Evolutionary conservation across 768 basidiomycete genomes (phyloP).

Genomic region (Phlebiopsis gigantea): DNA sequence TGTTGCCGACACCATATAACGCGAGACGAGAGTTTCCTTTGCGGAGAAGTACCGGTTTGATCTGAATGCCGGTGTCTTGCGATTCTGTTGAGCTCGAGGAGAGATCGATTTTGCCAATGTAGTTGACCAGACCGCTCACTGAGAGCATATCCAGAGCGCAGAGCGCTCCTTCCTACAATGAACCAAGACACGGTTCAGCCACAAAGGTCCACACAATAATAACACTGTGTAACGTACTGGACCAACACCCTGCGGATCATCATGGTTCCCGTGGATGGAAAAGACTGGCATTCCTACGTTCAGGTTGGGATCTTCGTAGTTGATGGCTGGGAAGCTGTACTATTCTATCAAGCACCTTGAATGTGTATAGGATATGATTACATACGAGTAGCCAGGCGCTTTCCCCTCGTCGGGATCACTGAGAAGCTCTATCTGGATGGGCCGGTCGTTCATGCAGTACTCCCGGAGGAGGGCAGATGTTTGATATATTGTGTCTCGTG

Average conservation of each 20-base stretch:
- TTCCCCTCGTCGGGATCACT: conserved; percentile 93
- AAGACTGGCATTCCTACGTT: conserved; percentile 97
- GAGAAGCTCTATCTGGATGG: conserved; percentile 85
- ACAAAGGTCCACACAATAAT: not conserved
- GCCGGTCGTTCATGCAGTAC: conserved; percentile 83
- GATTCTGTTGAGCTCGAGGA: conserved; percentile 56
- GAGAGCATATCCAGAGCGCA: conserved; percentile 95
- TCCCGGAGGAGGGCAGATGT: conserved; percentile 87
- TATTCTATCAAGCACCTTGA: too few species aligned
- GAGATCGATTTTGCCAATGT: conserved; percentile 96
- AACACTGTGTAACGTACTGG: conserved; percentile 45
- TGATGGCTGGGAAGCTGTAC: conserved; percentile 89
- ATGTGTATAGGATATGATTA: conserved; percentile 11
- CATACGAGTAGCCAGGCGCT: conserved; percentile 78
- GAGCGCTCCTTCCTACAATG: conserved; percentile 79
- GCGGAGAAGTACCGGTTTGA: conserved; percentile 84
- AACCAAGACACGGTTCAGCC: not conserved
- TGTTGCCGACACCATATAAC: conserved; percentile 93
- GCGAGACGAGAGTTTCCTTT: conserved; percentile 88
- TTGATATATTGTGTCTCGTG: conserved; percentile 83
- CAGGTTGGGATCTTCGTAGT: conserved; percentile 95
- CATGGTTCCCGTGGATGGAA: conserved; percentile 98
- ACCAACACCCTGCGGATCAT: conserved; percentile 96
- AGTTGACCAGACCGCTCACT: conserved; percentile 90
- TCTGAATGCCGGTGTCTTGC: conserved; percentile 68